Base-by-base conservation (phyloP, 257 asterid genomes). In the Solanum lignicaule region DNA sequence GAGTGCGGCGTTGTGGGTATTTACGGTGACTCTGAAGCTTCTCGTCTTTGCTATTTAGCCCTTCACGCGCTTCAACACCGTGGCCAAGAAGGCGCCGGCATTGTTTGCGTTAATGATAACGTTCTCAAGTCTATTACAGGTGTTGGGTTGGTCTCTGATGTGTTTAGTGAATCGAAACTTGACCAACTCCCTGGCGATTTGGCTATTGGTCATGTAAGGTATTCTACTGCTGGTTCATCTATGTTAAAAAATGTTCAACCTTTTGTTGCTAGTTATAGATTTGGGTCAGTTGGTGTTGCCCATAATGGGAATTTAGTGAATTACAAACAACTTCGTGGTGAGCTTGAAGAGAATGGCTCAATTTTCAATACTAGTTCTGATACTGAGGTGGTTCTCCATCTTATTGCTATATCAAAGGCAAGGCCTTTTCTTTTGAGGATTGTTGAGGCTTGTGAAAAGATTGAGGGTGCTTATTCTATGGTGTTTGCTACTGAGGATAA, bases 161-260 rank as follows among this genome's bases (percentile, higher is more conserved):
- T 96, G 18, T 95, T 96, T 38, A 93, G 55, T 73, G 91, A 96
- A 43, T 94, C 99, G n/a, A 94, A 96, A 85, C 88, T 96, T 27
- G 94, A 88, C 43, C 91, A 94, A 36, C 88, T 96, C 35, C 99
- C 98, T 0, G 99, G 99, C 3, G 95, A 94, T 20, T 74, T 91
- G n/a, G 98, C 99, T 68, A 97, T 97, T 21, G 99, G 99, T 15
- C 99, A 97, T 38, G 99, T 97, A 29, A 92, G 99, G 52, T 97
- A 96, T 83, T 96, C 99, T 0, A 97, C 99, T 2, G 99, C 99
- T 5, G 99, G 99, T 2, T 86, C 99, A 0, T 95, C 98, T 20
- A 97, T 97, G 99, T 92, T 97, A 1, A 97, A 97, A 74, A 97
- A 97, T 88, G 99, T 97, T 13, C 99, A 97, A 90, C 99, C 99